Percentiles rank a stretch among this genome's conserved stretches.
These are phyloP conservation scores for Fraxinus latifolia DNA, from an alignment of 305 asterid species.

Conservation along the genomic window DNA sequence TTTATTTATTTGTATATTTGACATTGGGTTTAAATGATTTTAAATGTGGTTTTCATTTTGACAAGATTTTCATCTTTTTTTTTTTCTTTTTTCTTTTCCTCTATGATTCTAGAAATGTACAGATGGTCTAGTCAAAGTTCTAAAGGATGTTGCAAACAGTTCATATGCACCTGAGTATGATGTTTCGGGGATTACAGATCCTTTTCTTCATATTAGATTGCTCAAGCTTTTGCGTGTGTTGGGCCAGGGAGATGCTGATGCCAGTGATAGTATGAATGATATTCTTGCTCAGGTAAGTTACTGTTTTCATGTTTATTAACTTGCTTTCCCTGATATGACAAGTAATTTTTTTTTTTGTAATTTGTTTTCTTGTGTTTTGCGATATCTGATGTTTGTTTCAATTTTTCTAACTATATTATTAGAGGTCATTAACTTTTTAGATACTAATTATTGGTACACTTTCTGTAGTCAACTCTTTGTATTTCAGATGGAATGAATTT, in stretches of 20 bases:
- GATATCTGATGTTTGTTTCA: neutral
- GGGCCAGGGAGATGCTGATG: slow-evolving; percentile 92
- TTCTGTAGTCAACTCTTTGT: neutral
- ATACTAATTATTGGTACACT: neutral
- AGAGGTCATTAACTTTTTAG: neutral
- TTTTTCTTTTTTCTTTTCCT: slow-evolving; percentile 17
- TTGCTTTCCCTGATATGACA: slow-evolving; percentile 8
- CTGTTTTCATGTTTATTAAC: slow-evolving; percentile 9
- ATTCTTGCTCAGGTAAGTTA: slow-evolving; percentile 89
- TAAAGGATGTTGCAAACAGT: slow-evolving; percentile 92
- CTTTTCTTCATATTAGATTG: slow-evolving; percentile 86
- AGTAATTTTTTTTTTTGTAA: neutral
- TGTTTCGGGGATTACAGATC: slow-evolving; percentile 88
- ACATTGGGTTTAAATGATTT: neutral
- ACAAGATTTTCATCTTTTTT: slow-evolving; percentile 6
- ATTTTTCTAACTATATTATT: neutral
- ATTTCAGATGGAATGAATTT: neutral
- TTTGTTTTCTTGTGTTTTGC: neutral
- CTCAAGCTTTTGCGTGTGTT: slow-evolving; percentile 72
- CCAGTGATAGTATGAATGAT: slow-evolving; percentile 95
- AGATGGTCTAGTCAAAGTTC: slow-evolving; percentile 81
- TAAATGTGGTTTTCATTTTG: neutral
- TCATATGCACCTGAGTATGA: slow-evolving; percentile 96
- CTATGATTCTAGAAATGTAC: slow-evolving; percentile 76
- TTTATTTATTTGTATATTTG: neutral